Base-by-base conservation (phyloP, 1,139 yeast genomes). In the Yamadazyma friedrichii region DNA sequence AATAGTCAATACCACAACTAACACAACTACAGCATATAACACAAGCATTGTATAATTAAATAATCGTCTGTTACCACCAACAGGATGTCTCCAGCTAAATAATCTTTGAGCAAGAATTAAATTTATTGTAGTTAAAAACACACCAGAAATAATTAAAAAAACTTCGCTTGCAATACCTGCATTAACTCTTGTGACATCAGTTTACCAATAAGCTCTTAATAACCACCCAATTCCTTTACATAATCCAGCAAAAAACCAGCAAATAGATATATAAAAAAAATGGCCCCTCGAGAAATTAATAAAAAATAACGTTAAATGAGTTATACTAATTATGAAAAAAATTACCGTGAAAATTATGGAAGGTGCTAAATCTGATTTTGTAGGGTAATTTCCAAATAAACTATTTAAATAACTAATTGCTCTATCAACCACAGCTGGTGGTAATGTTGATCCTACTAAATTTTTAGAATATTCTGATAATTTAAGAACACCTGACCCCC, bases 301-400 rank as follows among this genome's bases (percentile, higher is more conserved):
- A n/a, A 57, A 24, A 49, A 81, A 84, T 6, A 85, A 62, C 13
- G 55, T 52, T 3, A 74, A 49, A 55, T 83, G 86, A 1, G 73
- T 66, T 3, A 79, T 20, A 2, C 67, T 61, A 15, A 84, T 50
- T 2, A 84, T 47, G 3, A 67, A 61, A 47, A 81, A 85, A 2
- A 80, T 59, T 2, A 76, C 86, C 2, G 74, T 50, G 53, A 85
- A 84, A 0, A 84, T 54, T 1, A 80, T 76, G 39, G 78, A 65
- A 4, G 91, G 93, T 1, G 81, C 88, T 15, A 73, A 52, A 56
- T 85, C 94, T 13, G 51, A 53, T 11, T 42, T 37, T n/a, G 53
- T 54, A 3, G 93, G 89, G 57, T 83, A 85, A 29, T 76, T 80
- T 9, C 94, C 94, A 62, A 84, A 83, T 34, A 79, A 59, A 9